phyloP scores from a whole-genome alignment of 2,329 filamentous ascomycete species.

The Rutstroemia sp. region DNA sequence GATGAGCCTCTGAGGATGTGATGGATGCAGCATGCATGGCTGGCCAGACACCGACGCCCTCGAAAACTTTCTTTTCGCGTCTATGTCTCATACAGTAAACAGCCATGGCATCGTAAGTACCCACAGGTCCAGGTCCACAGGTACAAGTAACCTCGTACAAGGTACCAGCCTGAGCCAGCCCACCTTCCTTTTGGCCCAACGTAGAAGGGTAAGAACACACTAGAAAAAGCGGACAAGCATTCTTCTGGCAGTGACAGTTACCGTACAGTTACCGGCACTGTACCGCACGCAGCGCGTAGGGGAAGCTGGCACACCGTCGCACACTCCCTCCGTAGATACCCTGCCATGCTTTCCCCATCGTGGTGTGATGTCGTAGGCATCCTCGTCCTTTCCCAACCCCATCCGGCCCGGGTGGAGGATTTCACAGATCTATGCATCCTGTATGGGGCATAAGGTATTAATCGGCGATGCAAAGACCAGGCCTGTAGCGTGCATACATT shows the following conservation, averaged over 20 bases:
- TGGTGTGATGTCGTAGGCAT: neutral
- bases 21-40: no score
- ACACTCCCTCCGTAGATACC: neutral
- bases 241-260: neutral
- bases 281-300: neutral
- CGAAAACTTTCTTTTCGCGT: no score
- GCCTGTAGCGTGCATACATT: neutral
- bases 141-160: no score
- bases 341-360: neutral
- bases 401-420: neutral
- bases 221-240: neutral
- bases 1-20: no score
- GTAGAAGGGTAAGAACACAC: neutral
- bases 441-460: constrained; percentile 1
- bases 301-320: neutral
- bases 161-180: no score
- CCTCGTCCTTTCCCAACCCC: no score
- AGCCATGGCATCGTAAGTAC: no score
- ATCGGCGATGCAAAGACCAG: constrained; percentile 3
- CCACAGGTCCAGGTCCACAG: no score
- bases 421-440: constrained; percentile 3
- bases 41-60: no score
- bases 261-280: neutral
- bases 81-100: no score
- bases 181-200: neutral